Percentiles rank a stretch among this genome's conserved stretches.
Evolutionary conservation across 495 filamentous ascomycete species (phyloP).

Genomic region (Xanthoparmelia taractica): DNA sequence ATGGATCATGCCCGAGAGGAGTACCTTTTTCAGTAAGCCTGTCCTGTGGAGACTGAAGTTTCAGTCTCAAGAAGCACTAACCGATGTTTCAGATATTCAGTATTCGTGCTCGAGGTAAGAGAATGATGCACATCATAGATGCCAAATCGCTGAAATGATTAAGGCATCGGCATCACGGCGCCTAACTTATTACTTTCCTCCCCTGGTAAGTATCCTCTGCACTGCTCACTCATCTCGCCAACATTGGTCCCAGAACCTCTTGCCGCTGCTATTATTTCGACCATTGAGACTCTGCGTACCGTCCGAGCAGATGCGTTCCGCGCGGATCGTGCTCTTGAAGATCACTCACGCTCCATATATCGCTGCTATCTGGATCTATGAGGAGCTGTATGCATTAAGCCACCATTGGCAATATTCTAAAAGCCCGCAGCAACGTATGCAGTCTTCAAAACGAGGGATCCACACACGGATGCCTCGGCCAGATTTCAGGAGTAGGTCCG

Average conservation of each 20-base stretch:
- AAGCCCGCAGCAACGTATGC: slow-evolving; percentile 26
- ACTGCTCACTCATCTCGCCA: not conserved
- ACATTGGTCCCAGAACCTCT: slow-evolving; percentile 54
- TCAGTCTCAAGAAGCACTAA: slow-evolving; percentile 15
- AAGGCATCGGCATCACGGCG: slow-evolving; percentile 65
- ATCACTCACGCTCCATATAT: slow-evolving; percentile 60
- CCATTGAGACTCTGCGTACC: slow-evolving; percentile 72
- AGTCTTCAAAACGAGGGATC: not conserved
- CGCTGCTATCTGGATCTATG: slow-evolving; percentile 53
- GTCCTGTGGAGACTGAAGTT: slow-evolving; percentile 21
- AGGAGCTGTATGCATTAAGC: slow-evolving; percentile 29
- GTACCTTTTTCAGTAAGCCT: slow-evolving; percentile 69
- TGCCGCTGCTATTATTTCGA: slow-evolving; percentile 74
- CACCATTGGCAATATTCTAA: slow-evolving; percentile 31
- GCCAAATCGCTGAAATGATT: slow-evolving; percentile 10
- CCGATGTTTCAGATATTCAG: slow-evolving; percentile 37
- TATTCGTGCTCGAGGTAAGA: slow-evolving; percentile 63
- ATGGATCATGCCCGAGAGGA: slow-evolving; percentile 59
- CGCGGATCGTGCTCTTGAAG: slow-evolving; percentile 72
- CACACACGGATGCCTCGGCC: not conserved
- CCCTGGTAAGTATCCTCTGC: slow-evolving; percentile 39
- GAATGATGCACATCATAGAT: not conserved
- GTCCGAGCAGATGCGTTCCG: slow-evolving; percentile 59
- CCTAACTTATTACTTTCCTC: slow-evolving; percentile 71
- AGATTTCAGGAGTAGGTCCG: slow-evolving; percentile 20